A percentile compares a stretch with the other conserved stretches of the same genome.
These are phyloP conservation scores for Lyophyllum atratum DNA, from an alignment of 768 basidiomycete genomes.

Conservation along the genomic window DNA sequence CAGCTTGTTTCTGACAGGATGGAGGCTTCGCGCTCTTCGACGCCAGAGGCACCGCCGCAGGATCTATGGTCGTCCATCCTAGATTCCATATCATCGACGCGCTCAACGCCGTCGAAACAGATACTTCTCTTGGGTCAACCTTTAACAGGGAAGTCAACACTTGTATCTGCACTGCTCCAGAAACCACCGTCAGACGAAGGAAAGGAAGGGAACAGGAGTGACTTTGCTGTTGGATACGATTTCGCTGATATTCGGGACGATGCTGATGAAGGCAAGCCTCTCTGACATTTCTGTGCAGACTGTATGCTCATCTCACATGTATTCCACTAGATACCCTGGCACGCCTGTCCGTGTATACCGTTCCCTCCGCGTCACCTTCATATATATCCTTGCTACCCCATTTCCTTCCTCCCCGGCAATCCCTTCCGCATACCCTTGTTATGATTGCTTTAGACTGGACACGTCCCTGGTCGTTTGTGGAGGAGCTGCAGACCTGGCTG, in stretches of 20 bases:
- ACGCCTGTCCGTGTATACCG: conserved; percentile 88
- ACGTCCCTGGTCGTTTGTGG: conserved; percentile 87
- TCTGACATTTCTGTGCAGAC: neutral
- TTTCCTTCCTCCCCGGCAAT: conserved; percentile 71
- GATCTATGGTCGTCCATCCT: conserved; percentile 95
- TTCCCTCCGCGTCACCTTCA: conserved; percentile 75
- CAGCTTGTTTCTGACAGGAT: conserved; percentile 18
- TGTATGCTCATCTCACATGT: conserved; percentile 1
- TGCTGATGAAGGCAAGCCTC: conserved; percentile 82
- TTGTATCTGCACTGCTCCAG: conserved; percentile 72
- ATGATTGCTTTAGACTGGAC: conserved; percentile 96
- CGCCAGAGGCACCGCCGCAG: conserved; percentile 72
- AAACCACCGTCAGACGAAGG: conserved; percentile 58
- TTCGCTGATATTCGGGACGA: conserved; percentile 91
- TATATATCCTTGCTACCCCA: conserved; percentile 75
- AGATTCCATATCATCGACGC: conserved; percentile 79
- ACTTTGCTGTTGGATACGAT: conserved; percentile 91
- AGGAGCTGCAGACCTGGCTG: conserved; percentile 85
- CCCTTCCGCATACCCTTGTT: conserved; percentile 72
- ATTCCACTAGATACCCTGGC: conserved; percentile 73
- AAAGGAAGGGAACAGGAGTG: conserved; percentile 60
- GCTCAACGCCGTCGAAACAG: conserved; percentile 85
- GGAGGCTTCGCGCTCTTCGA: conserved; percentile 59
- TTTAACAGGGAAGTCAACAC: conserved; percentile 73
- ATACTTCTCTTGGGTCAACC: conserved; percentile 83